Evolutionary conservation across 2,329 filamentous ascomycete species (phyloP).

Genomic region (Onygenales sp.): DNA sequence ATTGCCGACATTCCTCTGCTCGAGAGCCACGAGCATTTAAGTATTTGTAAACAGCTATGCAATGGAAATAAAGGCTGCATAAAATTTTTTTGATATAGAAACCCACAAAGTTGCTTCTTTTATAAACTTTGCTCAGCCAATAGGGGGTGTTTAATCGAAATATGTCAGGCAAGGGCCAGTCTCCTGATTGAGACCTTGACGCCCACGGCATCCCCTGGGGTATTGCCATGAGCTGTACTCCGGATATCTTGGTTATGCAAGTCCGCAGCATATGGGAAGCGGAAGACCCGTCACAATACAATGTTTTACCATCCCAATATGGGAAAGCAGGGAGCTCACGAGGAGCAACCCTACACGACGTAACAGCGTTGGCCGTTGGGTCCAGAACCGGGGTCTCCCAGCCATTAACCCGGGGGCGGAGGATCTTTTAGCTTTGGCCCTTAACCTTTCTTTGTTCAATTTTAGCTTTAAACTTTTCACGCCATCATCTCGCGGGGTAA

Average conservation of each 20-base stretch:
- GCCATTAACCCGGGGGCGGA: background rate
- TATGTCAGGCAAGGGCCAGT: background rate
- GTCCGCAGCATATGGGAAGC: background rate
- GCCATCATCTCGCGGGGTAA: background rate
- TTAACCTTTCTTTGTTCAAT: constrained; percentile 1
- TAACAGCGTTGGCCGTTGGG: background rate
- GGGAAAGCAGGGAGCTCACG: background rate
- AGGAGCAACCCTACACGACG: background rate
- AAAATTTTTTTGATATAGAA: background rate
- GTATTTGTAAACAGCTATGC: background rate
- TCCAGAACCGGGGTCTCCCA: constrained; percentile 1
- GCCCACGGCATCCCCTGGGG: background rate
- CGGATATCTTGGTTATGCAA: background rate
- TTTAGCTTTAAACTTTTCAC: background rate
- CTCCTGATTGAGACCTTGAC: background rate
- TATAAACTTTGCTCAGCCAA: background rate
- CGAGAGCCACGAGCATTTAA: background rate
- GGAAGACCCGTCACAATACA: background rate
- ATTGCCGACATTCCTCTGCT: background rate
- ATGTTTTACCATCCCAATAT: background rate
- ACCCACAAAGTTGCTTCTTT: background rate
- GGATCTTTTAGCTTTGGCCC: background rate
- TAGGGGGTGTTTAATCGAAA: background rate
- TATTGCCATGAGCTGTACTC: background rate
- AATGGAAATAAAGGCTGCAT: too few species aligned